These are phyloP conservation scores for Phyllostachys edulis DNA, from an alignment of 176 grass and related monocot species.

Conservation along the genomic window DNA sequence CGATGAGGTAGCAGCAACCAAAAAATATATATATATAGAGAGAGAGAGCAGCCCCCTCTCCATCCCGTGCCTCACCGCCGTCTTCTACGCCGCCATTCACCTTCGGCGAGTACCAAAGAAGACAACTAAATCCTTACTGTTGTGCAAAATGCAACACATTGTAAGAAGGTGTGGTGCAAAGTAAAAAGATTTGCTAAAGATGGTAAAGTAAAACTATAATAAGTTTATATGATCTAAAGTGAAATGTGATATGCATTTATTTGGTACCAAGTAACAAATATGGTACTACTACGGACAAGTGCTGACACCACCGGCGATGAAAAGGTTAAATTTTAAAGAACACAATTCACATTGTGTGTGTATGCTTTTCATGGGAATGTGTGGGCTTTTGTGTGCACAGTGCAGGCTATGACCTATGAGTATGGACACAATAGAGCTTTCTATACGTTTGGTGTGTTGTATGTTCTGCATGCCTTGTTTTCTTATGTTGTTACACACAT, in stretches of 20 bases:
- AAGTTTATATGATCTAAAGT: no score
- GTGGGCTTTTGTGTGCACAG: conserved; percentile 39
- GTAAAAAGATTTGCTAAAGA: no score
- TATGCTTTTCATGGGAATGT: conserved; percentile 52
- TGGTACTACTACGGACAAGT: neutral
- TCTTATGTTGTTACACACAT: neutral
- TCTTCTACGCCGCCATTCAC: no score
- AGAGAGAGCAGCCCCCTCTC: no score
- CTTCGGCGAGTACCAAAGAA: no score
- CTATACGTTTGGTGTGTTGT: conserved; percentile 5
- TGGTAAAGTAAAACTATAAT: no score
- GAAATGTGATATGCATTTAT: neutral
- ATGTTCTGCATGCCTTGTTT: neutral
- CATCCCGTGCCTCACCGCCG: no score
- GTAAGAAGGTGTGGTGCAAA: no score
- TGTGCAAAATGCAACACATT: no score
- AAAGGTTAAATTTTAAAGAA: conserved; percentile 4
- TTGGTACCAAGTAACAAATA: neutral
- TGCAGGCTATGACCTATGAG: conserved; percentile 20
- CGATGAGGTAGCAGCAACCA: no score
- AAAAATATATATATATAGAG: no score
- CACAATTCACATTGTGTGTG: neutral
- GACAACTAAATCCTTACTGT: no score
- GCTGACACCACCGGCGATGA: neutral
- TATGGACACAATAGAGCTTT: conserved; percentile 50